Percentiles rank a stretch among this genome's conserved stretches.
phyloP scores from a whole-genome alignment of 805 yeast species.

The Yarrowia deformans region DNA sequence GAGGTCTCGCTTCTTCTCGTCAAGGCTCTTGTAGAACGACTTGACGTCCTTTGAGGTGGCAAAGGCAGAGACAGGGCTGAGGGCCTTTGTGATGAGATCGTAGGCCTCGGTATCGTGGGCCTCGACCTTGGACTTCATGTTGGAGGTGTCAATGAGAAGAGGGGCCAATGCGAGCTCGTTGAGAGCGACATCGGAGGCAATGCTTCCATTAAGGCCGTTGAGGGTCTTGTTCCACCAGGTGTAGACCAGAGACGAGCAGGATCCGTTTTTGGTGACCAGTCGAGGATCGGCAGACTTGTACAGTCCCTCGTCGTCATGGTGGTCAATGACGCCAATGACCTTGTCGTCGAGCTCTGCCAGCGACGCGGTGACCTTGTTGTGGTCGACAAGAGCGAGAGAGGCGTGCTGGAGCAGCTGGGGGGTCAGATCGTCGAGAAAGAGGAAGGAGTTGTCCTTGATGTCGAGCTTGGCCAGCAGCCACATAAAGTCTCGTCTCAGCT shows the following conservation, averaged over 20 bases:
- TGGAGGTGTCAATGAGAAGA: conserved; percentile 75
- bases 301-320: conserved; percentile 75
- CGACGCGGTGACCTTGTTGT: conserved; percentile 69
- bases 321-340: conserved; percentile 78
- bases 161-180: conserved; percentile 66
- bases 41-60: conserved; percentile 40
- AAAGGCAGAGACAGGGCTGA: conserved; percentile 5
- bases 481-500: conserved; percentile 73
- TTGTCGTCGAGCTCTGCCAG: conserved; percentile 51
- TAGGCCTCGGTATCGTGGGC: conserved; percentile 60
- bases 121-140: conserved; percentile 67
- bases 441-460: conserved; percentile 59
- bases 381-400: conserved; percentile 73
- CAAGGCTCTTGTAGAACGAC: conserved; percentile 51
- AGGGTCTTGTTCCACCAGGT: conserved; percentile 56
- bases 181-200: conserved; percentile 48
- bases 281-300: conserved; percentile 66
- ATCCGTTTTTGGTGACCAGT: conserved; percentile 68
- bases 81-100: conserved; percentile 50
- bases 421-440: conserved; percentile 71
- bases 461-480: conserved; percentile 58
- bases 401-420: conserved; percentile 16
- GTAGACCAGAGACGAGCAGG: conserved; percentile 79
- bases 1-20: conserved; percentile 66
- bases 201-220: conserved; percentile 41